phyloP scores from a whole-genome alignment of 2,329 filamentous ascomycete genomes.

The Colletotrichum gloeosporioides region DNA sequence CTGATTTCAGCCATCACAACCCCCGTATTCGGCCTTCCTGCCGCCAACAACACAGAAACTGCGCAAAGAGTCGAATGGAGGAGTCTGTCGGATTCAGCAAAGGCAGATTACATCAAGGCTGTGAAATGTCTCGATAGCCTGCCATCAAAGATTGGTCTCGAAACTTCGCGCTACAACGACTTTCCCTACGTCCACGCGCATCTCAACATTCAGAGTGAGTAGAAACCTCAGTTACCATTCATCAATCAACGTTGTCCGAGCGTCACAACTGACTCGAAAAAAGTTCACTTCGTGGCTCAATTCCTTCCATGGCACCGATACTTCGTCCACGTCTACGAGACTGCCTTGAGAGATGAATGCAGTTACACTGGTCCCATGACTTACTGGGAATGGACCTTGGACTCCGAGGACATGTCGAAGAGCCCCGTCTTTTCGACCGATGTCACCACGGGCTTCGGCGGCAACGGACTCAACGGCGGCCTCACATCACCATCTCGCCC shows the following conservation, averaged over 20 bases:
- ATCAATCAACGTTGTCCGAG: neutral
- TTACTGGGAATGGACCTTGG: slow-evolving; percentile 42
- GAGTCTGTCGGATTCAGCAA: neutral
- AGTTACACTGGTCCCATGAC: slow-evolving; percentile 24
- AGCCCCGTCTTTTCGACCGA: slow-evolving; percentile 27
- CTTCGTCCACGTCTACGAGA: slow-evolving; percentile 35
- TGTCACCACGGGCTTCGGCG: slow-evolving; percentile 31
- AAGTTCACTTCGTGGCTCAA: slow-evolving; percentile 32
- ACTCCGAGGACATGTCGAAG: slow-evolving; percentile 27
- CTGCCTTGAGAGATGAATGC: slow-evolving; percentile 29
- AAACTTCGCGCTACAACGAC: slow-evolving; percentile 34
- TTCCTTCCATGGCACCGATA: slow-evolving; percentile 42
- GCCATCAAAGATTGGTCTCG: slow-evolving; percentile 29
- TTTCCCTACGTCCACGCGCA: slow-evolving; percentile 32
- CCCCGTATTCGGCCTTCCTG: neutral
- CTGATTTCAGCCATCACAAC: neutral
- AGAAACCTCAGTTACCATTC: neutral
- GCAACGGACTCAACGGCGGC: slow-evolving; percentile 26
- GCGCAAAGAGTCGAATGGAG: slow-evolving; percentile 3
- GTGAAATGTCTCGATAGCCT: slow-evolving; percentile 32
- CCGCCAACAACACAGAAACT: neutral
- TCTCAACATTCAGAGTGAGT: slow-evolving; percentile 13
- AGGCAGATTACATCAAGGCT: slow-evolving; percentile 18
- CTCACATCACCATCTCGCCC: neutral
- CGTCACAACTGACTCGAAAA: neutral